Conservation (phyloP, 2,329 filamentous ascomycete genomes). For the Penicillium polonicum region DNA sequence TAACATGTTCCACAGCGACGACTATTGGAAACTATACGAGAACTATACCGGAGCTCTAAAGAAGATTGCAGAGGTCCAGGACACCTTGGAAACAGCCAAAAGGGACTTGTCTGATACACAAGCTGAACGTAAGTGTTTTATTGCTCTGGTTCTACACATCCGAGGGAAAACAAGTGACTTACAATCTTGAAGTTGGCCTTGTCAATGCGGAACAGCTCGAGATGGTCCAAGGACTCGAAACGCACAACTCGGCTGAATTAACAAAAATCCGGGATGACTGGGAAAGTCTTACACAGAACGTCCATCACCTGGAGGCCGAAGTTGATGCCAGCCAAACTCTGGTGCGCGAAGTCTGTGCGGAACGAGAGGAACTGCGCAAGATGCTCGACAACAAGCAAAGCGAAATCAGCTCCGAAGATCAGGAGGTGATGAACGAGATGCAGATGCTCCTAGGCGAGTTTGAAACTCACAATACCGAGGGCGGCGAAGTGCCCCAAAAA, state of each 20-base stretch:
- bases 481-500: constrained; percentile 34
- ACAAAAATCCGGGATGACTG: constrained; percentile 36
- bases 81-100: constrained; percentile 35
- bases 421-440: constrained; percentile 43
- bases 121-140: constrained; percentile 34
- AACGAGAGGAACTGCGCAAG: constrained; percentile 41
- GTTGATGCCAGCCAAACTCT: constrained; percentile 40
- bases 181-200: constrained; percentile 33
- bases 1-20: constrained; percentile 33
- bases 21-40: constrained; percentile 44
- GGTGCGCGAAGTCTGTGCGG: constrained; percentile 39
- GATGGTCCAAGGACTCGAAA: constrained; percentile 38
- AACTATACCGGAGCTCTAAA: constrained; percentile 38
- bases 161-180: constrained; percentile 14
- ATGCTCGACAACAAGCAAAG: constrained; percentile 41
- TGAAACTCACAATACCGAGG: constrained; percentile 36
- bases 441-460: constrained; percentile 43
- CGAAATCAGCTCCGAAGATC: constrained; percentile 42
- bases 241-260: constrained; percentile 36
- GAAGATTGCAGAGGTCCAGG: constrained; percentile 41
- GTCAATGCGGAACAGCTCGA: constrained; percentile 41
- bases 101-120: constrained; percentile 39
- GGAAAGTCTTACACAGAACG: constrained; percentile 34
- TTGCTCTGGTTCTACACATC: not conserved
- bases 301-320: constrained; percentile 41